These are phyloP conservation scores for Senecio squalidus DNA, from an alignment of 140 eudicot species.

Conservation along the genomic window DNA sequence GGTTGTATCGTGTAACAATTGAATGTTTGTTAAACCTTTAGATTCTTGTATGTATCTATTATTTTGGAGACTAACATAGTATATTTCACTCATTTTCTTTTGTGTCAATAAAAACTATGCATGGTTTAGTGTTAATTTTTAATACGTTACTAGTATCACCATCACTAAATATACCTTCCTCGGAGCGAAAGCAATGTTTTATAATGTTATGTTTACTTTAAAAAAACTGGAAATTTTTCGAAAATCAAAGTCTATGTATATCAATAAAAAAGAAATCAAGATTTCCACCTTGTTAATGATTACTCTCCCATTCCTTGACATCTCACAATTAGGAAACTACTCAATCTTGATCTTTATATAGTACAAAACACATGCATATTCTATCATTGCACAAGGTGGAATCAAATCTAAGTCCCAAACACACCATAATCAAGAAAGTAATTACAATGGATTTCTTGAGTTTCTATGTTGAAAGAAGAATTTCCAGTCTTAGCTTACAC, in stretches of 20 bases:
- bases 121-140: too few relatives aligned
- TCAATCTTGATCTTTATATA: too few relatives aligned
- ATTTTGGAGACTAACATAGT: too few relatives aligned
- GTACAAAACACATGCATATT: neutral
- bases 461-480: neutral
- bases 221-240: neutral
- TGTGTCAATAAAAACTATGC: too few relatives aligned
- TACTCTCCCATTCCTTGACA: neutral
- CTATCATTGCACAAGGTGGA: conserved; percentile 2
- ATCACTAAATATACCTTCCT: too few relatives aligned
- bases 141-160: too few relatives aligned
- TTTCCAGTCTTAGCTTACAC: conserved; percentile 1
- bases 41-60: too few relatives aligned
- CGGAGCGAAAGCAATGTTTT: too few relatives aligned
- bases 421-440: neutral
- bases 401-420: neutral
- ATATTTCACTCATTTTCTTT: too few relatives aligned
- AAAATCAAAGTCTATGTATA: neutral
- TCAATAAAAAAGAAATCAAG: neutral
- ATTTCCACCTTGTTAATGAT: neutral
- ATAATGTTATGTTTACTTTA: neutral
- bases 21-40: too few relatives aligned
- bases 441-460: neutral
- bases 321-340: neutral
- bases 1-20: too few relatives aligned